Evolutionary conservation across 257 asterid genomes (phyloP), one percentile per base, ranked within the genome.

Genomic region (Solanum lycopersicoides): DNA sequence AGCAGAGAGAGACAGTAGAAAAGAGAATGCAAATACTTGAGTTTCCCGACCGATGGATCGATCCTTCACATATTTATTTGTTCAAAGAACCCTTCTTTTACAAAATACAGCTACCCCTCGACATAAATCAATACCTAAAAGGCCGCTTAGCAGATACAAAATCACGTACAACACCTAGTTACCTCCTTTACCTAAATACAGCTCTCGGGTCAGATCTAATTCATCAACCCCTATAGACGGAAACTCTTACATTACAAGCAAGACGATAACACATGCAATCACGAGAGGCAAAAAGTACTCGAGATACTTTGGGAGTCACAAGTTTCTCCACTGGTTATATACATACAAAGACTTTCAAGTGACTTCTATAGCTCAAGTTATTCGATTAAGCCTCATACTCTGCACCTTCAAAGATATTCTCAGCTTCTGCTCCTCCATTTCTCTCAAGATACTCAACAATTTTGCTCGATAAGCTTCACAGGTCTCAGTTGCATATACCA

Each of bases 391-490:
- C 69, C 71, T 86, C 68, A 12, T 59, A 45, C 32, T 45, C 60
- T 45, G 83, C 14, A 86, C 42, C 83, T 86, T 86, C 83, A 86
- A 74, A 47, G 68, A 71, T 71, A 86, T 25, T 86, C 66, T 71
- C 68, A 44, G 32, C 83, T n/a, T 86, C 69, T 86, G 83, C 72
- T 86, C 87, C 83, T 86, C 87, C 87, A 71, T 13, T 45, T 86
- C 69, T 12, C 83, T 86, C 87, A 71, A 35, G 21, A 71, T 59
- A 45, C 63, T 21, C 66, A 85, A 74, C 82, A 68, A 23, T 71
- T 85, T 85, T 45, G 72, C 32, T 32, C 72, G 34, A 45, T 86
- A 86, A 3, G 56, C 83, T 86, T 86, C 83, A 71, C 87, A 44
- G 25, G 8, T 80, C 30, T 47, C 85, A 47, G 68, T 47, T 47